Evolutionary conservation across 2,329 filamentous ascomycete species (phyloP).

Genomic region (Diaporthe eres): DNA sequence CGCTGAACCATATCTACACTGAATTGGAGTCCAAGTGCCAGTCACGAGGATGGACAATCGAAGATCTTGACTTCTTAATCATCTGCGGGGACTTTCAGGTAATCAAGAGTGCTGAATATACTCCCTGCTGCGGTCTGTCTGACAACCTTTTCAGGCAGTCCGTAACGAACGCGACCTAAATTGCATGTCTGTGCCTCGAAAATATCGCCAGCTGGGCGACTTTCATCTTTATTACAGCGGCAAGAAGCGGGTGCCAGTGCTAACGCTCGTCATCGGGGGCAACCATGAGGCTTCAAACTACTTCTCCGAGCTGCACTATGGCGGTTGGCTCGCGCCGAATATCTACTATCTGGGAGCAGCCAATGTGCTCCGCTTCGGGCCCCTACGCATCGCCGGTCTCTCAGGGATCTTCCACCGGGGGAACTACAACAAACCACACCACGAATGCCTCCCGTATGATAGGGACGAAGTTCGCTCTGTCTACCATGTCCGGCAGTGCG

Average conservation of each 20-base stretch:
- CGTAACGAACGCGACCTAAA: conserved; percentile 19
- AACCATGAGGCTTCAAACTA: conserved; percentile 24
- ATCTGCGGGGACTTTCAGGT: conserved; percentile 19
- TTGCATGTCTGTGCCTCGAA: conserved; percentile 21
- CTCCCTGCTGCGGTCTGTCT: background rate
- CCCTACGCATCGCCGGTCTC: conserved; percentile 16
- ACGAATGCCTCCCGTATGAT: conserved; percentile 19
- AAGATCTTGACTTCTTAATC: conserved; percentile 14
- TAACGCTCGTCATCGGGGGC: conserved; percentile 16
- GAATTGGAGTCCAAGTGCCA: conserved; percentile 9
- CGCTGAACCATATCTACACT: conserved; percentile 10
- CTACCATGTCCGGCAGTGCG: conserved; percentile 14
- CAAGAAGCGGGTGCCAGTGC: conserved; percentile 9
- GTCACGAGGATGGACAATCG: conserved; percentile 11
- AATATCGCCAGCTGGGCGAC: conserved; percentile 16
- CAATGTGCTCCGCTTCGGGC: conserved; percentile 15
- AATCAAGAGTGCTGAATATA: background rate
- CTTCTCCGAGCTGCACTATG: conserved; percentile 13
- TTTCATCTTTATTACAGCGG: conserved; percentile 21
- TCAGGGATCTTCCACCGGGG: conserved; percentile 20
- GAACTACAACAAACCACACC: conserved; percentile 7
- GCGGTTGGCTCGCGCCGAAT: conserved; percentile 20
- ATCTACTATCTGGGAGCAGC: conserved; percentile 5
- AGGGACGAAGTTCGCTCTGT: conserved; percentile 22
- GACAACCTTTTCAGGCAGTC: background rate